Evolutionary conservation across 768 basidiomycete species (phyloP).

Genomic region (Boletus tylopilopsis): DNA sequence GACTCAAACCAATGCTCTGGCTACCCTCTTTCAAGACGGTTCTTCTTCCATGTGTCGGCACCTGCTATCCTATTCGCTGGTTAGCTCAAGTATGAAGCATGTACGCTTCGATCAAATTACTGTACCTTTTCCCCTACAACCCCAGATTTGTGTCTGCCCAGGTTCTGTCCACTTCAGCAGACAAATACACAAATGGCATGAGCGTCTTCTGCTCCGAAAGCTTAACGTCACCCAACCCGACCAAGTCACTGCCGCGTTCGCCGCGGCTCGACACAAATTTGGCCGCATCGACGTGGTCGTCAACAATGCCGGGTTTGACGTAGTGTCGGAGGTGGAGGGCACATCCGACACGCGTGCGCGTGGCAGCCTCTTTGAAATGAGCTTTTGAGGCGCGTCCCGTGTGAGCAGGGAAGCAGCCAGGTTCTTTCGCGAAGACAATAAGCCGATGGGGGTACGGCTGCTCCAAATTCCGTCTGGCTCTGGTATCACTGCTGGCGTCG

Average conservation of each 20-base stretch:
- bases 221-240: conserved; percentile 36
- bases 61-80: too few species aligned
- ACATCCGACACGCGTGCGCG: conserved; percentile 33
- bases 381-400: conserved; percentile 44
- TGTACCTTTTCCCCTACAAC: too few species aligned
- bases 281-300: conserved; percentile 24
- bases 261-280: conserved; percentile 9
- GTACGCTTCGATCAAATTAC: too few species aligned
- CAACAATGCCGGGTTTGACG: neutral
- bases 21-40: too few species aligned
- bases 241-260: conserved; percentile 1
- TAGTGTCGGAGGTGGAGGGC: conserved; percentile 22
- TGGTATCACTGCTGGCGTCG: conserved; percentile 21
- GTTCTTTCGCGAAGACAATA: conserved; percentile 23
- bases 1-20: too few species aligned
- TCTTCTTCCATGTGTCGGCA: too few species aligned
- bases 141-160: too few species aligned
- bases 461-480: conserved; percentile 27
- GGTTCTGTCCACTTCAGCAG: too few species aligned
- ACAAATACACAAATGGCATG: too few species aligned
- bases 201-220: conserved; percentile 35
- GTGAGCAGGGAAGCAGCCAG: conserved; percentile 33
- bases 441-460: conserved; percentile 36
- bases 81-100: too few species aligned
- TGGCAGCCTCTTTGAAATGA: conserved; percentile 37